Evolutionary conservation across 805 yeast species (phyloP).

Genomic region (Nakazawaea wyomingensis): DNA sequence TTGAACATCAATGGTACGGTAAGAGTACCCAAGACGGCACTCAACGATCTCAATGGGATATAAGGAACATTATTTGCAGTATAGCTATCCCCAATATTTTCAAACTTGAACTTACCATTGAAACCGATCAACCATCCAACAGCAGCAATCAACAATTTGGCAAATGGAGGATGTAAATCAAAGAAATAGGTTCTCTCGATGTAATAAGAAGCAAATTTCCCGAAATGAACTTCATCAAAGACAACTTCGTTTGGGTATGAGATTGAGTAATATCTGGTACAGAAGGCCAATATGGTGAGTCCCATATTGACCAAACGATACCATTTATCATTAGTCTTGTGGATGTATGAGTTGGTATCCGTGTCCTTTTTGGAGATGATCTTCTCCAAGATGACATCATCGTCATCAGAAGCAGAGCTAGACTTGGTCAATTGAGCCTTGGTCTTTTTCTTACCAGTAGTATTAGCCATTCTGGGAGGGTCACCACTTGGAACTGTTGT

Average conservation of each 20-base stretch:
- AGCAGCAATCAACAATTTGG: slow-evolving; percentile 84
- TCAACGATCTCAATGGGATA: slow-evolving; percentile 71
- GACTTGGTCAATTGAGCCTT: background rate
- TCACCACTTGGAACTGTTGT: no score
- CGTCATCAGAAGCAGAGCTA: background rate
- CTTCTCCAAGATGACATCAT: background rate
- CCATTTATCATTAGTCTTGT: slow-evolving; percentile 22
- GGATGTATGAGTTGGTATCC: slow-evolving; percentile 18
- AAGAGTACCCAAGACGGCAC: slow-evolving; percentile 75
- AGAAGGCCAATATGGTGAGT: slow-evolving; percentile 39
- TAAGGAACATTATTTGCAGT: slow-evolving; percentile 78
- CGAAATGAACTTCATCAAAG: slow-evolving; percentile 84
- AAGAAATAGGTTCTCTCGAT: slow-evolving; percentile 87
- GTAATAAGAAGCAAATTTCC: slow-evolving; percentile 81
- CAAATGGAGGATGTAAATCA: slow-evolving; percentile 98
- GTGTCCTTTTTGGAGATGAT: no score
- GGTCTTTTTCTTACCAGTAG: slow-evolving; percentile 2
- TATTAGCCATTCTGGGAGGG: slow-evolving; percentile 1
- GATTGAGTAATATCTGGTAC: slow-evolving; percentile 56
- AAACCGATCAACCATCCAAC: slow-evolving; percentile 88
- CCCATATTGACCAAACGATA: slow-evolving; percentile 28
- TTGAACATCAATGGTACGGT: slow-evolving; percentile 80
- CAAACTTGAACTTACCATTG: slow-evolving; percentile 89
- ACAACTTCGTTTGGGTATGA: slow-evolving; percentile 71
- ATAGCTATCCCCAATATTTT: slow-evolving; percentile 81